A percentile compares a stretch with the other conserved stretches of the same genome.
phyloP scores from a whole-genome alignment of 768 basidiomycete genomes.

The Kockovaella imperatae region DNA sequence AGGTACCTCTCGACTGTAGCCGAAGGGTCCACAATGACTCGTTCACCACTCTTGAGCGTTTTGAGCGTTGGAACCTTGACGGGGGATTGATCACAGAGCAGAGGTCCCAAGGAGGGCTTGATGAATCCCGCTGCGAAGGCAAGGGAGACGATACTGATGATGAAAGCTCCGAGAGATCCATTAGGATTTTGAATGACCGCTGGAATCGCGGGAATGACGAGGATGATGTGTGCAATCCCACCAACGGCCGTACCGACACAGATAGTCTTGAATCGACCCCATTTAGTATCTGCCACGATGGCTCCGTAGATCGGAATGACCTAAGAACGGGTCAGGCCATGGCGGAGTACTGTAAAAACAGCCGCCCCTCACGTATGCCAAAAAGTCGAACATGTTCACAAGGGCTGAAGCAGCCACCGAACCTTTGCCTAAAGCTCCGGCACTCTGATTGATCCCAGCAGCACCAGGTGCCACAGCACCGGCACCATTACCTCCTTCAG shows the following conservation, averaged over 20 bases:
- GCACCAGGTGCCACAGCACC: slow-evolving; percentile 33
- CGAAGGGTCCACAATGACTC: slow-evolving; percentile 40
- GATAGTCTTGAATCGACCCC: slow-evolving; percentile 43
- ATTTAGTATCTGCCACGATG: slow-evolving; percentile 41
- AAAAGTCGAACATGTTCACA: slow-evolving; percentile 31
- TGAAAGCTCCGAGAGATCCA: slow-evolving; percentile 27
- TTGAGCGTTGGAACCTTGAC: slow-evolving; percentile 28
- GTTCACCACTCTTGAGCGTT: slow-evolving; percentile 28
- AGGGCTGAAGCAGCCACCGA: slow-evolving; percentile 30
- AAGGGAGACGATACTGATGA: slow-evolving; percentile 35
- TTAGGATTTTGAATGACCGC: slow-evolving; percentile 29
- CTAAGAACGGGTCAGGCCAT: neutral
- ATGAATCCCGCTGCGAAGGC: slow-evolving; percentile 43
- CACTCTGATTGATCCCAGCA: slow-evolving; percentile 19
- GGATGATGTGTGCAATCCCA: slow-evolving; percentile 35
- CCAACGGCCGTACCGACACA: slow-evolving; percentile 34
- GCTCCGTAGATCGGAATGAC: slow-evolving; percentile 23
- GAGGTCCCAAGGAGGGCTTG: slow-evolving; percentile 42
- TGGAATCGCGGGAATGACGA: slow-evolving; percentile 40
- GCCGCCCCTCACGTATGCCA: slow-evolving; percentile 37
- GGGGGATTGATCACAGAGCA: slow-evolving; percentile 43
- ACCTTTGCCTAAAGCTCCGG: slow-evolving; percentile 39
- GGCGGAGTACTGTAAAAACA: neutral
- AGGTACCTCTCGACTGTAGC: slow-evolving; percentile 36
- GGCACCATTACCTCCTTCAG: slow-evolving; percentile 32